Evolutionary conservation across 495 filamentous ascomycete genomes (phyloP).

Genomic region (Penicillium ucsense): DNA sequence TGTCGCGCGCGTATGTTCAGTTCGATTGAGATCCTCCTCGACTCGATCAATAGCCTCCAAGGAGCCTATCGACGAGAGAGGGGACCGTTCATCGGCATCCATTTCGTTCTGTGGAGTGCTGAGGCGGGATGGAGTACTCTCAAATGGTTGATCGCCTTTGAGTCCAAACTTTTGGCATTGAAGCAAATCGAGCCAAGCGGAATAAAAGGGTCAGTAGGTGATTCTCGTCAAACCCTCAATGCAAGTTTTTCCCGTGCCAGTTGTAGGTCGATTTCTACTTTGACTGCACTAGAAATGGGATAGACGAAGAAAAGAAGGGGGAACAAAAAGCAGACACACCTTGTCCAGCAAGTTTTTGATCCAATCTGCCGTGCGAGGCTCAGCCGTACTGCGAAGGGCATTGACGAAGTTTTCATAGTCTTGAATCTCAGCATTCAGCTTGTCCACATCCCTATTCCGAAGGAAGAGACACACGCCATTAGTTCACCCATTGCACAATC

Average conservation of each 20-base stretch:
- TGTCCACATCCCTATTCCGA: conserved; percentile 23
- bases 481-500: conserved; percentile 2
- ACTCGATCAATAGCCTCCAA: conserved; percentile 43
- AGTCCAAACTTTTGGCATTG: not conserved
- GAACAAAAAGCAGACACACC: conserved; percentile 13
- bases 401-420: conserved; percentile 42
- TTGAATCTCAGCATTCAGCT: conserved; percentile 34
- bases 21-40: conserved; percentile 44
- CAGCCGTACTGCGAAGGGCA: conserved; percentile 27
- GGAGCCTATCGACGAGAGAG: conserved; percentile 43
- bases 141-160: not conserved
- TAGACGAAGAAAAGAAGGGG: too few relatives aligned
- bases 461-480: not conserved
- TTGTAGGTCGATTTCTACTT: too few relatives aligned
- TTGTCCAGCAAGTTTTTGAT: conserved; percentile 34
- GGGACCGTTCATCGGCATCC: not conserved
- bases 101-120: conserved; percentile 3
- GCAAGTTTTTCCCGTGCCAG: too few relatives aligned
- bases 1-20: conserved; percentile 30
- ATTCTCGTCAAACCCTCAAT: not conserved
- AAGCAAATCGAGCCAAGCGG: not conserved
- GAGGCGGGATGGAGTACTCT: not conserved
- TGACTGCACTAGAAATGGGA: too few relatives aligned
- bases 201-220: not conserved
- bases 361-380: conserved; percentile 21